Conservation (phyloP, 352 stramenopile genomes). For the Phytophthora podocarpi region DNA sequence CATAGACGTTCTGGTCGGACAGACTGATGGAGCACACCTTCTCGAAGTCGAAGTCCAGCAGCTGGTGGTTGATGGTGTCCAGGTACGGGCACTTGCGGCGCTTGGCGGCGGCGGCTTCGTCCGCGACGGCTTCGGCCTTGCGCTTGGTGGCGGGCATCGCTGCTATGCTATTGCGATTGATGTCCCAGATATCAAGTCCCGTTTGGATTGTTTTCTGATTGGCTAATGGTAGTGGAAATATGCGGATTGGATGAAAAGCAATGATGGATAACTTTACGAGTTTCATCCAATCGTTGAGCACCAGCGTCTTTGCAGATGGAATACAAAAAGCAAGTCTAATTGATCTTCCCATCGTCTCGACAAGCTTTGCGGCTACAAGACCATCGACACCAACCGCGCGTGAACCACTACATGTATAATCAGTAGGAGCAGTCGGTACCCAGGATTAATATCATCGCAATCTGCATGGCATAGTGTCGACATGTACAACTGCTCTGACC, state of each 20-base stretch:
- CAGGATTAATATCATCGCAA: too few relatives aligned
- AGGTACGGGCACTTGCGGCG: conserved; percentile 97
- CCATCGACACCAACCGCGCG: neutral
- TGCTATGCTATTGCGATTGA: neutral
- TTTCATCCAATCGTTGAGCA: conserved; percentile 19
- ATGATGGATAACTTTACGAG: conserved; percentile 23
- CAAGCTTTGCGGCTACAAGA: neutral
- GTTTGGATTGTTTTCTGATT: neutral
- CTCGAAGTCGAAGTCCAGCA: conserved; percentile 99
- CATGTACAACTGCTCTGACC: too few relatives aligned
- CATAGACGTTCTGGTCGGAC: conserved; percentile 98
- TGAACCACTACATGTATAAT: too few relatives aligned
- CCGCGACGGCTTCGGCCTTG: conserved; percentile 35
- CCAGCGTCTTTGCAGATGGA: conserved; percentile 8
- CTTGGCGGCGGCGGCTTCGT: conserved; percentile 39
- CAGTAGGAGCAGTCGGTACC: too few relatives aligned
- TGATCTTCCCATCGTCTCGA: conserved; percentile 26
- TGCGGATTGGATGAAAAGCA: conserved; percentile 24
- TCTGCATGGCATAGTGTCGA: neutral
- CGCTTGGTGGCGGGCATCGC: conserved; percentile 48
- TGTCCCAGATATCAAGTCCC: conserved; percentile 14
- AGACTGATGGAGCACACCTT: conserved; percentile 97
- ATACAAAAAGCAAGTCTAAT: conserved; percentile 17
- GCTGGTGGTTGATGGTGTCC: conserved; percentile 97
- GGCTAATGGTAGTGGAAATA: neutral